phyloP scores from a whole-genome alignment of 1,284 basidiomycete genomes.

The Puccinia sorghi region DNA sequence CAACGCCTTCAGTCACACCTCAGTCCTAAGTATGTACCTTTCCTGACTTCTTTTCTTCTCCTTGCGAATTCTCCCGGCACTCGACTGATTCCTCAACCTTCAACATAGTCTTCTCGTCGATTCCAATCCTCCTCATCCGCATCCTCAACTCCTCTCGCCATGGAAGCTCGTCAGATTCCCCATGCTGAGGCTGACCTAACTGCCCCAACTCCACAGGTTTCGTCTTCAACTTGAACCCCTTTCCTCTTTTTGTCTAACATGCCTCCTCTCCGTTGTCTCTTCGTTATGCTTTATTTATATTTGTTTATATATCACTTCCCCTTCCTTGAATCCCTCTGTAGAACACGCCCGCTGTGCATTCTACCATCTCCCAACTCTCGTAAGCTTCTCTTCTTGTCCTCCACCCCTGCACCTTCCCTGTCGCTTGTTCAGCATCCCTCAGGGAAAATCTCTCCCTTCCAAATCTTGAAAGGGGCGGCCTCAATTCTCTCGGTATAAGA shows the following conservation, averaged over 20 bases:
- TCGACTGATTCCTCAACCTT: background rate
- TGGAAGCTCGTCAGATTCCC: conserved; percentile 45
- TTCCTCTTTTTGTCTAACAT: conserved; percentile 11
- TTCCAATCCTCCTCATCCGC: conserved; percentile 1
- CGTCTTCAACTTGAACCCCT: background rate
- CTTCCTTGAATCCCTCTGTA: background rate
- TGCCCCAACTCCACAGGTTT: conserved; percentile 48
- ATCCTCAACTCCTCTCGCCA: background rate
- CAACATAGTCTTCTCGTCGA: background rate
- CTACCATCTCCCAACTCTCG: conserved; percentile 43
- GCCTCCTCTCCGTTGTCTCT: background rate
- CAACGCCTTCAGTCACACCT: no score
- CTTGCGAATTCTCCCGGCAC: background rate
- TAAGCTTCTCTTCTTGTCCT: conserved; percentile 24
- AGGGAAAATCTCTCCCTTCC: background rate
- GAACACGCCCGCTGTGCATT: conserved; percentile 49
- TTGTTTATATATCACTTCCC: background rate
- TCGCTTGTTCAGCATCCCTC: background rate
- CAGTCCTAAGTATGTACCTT: no score
- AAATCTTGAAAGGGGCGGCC: background rate
- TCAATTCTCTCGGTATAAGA: background rate
- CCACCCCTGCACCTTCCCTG: background rate
- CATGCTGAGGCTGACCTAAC: conserved; percentile 30
- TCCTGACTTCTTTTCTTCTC: background rate
- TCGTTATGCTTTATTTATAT: background rate